Base-by-base conservation (phyloP, 805 yeast genomes). In the Starmera quercuum region DNA sequence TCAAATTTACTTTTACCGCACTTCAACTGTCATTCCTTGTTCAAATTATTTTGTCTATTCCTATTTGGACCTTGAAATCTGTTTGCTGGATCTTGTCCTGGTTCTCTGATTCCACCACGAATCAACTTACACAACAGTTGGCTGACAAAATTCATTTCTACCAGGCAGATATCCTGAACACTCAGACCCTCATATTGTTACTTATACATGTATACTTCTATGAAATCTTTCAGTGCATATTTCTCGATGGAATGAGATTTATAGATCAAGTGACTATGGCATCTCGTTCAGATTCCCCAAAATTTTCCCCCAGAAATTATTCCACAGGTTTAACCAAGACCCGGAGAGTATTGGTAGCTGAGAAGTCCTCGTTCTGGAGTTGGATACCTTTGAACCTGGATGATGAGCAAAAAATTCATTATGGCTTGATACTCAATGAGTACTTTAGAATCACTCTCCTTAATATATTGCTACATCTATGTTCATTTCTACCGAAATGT, bases 201-300 rank as follows among this genome's bases (percentile, higher is more conserved):
- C 4, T 36, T 3, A 15, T 33, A 5, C 33, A 41, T 15, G 32
- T 33, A 8, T 27, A 30, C 26, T 34, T 23, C 17, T 16, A 13
- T 27, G 38, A 34, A 5, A 20, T 31, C 2, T 43, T 41, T 28
- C 44, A 43, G 14, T 37, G 35, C 18, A 18, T 41, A 2, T 41
- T 43, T 15, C 13, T 35, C 3, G 32, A 21, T 20, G 45, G 47
- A 10, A 19, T 43, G 12, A 27, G 33, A 26, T 41, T 29, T 19
- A 37, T 39, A 17, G 34, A 34, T 11, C 36, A 39, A 10, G 39
- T 37, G 9, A 31, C 45, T 4, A 26, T 22, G 4, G 27, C 40
- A 15, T 23, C 26, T 12, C n/a, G n/a, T n/a, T n/a, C n/a, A n/a
- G n/a, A n/a, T n/a, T n/a, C n/a, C n/a, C n/a, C n/a, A n/a, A n/a